These are phyloP conservation scores for Royoungia palumana DNA, from an alignment of 768 basidiomycete genomes.

Conservation along the genomic window DNA sequence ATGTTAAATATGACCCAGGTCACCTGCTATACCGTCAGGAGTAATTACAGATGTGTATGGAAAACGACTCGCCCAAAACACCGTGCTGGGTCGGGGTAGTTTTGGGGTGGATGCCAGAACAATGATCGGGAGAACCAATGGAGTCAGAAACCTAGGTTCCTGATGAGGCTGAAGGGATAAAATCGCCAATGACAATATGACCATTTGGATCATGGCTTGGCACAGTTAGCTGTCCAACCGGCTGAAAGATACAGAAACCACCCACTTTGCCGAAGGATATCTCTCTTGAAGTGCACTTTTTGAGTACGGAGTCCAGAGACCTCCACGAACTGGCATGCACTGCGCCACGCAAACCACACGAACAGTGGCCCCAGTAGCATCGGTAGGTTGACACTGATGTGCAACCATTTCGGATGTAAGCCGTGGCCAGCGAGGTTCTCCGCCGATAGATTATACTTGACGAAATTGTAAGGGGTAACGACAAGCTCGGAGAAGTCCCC, in stretches of 20 bases:
- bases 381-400: conserved; percentile 38
- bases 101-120: conserved; percentile 27
- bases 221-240: not conserved
- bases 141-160: conserved; percentile 38
- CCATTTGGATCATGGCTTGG: conserved; percentile 30
- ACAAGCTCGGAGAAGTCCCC: conserved; percentile 18
- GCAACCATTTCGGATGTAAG: conserved; percentile 40
- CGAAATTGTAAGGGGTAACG: conserved; percentile 37
- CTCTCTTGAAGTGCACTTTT: conserved; percentile 9
- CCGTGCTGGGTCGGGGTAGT: conserved; percentile 22
- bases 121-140: conserved; percentile 34
- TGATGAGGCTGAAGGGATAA: conserved; percentile 38
- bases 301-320: not conserved
- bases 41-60: not conserved
- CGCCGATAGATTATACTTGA: conserved; percentile 36
- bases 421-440: conserved; percentile 39
- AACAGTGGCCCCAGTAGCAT: conserved; percentile 38
- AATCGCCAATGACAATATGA: conserved; percentile 27
- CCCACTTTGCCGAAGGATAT: conserved; percentile 20
- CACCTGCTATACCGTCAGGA: conserved; percentile 15
- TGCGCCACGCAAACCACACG: conserved; percentile 20
- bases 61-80: conserved; percentile 32
- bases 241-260: not conserved
- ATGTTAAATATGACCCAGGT: conserved; percentile 30
- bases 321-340: conserved; percentile 4